Conservation (phyloP, 1,284 basidiomycete genomes). For the Pseudozyma hubeiensis region DNA sequence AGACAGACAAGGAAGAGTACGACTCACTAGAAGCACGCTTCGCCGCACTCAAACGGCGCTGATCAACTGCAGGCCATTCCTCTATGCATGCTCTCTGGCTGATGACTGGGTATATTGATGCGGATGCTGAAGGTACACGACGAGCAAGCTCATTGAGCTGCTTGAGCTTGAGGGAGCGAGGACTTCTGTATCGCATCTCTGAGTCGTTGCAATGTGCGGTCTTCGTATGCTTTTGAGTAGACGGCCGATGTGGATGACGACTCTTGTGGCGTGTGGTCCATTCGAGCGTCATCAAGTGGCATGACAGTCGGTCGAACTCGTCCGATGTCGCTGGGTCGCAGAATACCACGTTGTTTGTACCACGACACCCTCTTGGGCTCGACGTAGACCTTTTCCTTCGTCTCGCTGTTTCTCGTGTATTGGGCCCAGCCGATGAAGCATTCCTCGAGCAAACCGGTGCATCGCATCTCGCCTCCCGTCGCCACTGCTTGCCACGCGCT, state of each 20-base stretch:
- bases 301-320: constrained; percentile 10
- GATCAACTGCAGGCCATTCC: neutral
- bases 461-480: constrained; percentile 56
- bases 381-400: constrained; percentile 35
- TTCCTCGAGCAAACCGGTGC: constrained; percentile 55
- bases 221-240: constrained; percentile 41
- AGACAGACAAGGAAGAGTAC: constrained; percentile 40
- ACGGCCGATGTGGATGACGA: constrained; percentile 2
- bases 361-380: constrained; percentile 42
- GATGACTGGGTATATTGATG: constrained; percentile 11
- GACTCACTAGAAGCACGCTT: constrained; percentile 49
- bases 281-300: neutral
- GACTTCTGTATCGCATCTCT: constrained; percentile 21
- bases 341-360: constrained; percentile 27
- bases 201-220: constrained; percentile 24
- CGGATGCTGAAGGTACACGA: constrained; percentile 11
- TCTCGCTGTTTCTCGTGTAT: constrained; percentile 21
- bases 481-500: constrained; percentile 57
- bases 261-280: neutral
- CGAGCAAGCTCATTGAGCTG: constrained; percentile 8
- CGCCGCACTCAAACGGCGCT: constrained; percentile 48
- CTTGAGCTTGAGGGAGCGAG: constrained; percentile 16
- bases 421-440: constrained; percentile 61
- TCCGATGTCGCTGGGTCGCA: constrained; percentile 28
- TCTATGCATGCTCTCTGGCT: neutral